These are phyloP conservation scores for Pyrenula aspistea DNA, from an alignment of 495 filamentous ascomycete species.

Conservation along the genomic window DNA sequence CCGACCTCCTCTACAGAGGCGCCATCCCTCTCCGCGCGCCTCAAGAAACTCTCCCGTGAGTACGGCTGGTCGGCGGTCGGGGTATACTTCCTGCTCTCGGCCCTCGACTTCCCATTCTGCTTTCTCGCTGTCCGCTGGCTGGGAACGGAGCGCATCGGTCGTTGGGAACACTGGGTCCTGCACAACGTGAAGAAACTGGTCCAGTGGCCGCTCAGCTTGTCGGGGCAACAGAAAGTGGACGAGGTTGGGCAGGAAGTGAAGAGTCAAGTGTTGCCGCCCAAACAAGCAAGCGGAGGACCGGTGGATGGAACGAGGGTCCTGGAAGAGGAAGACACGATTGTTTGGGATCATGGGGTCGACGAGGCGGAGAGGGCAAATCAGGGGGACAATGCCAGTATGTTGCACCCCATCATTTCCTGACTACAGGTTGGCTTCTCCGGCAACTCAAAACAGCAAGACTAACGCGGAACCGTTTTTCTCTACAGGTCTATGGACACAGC, in stretches of 20 bases:
- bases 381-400: slow-evolving; percentile 42
- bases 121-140: slow-evolving; percentile 74
- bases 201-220: slow-evolving; percentile 1
- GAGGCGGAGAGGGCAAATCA: slow-evolving; percentile 23
- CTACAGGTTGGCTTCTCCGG: no score
- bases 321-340: slow-evolving; percentile 3
- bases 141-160: slow-evolving; percentile 75
- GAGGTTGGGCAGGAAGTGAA: slow-evolving; percentile 1
- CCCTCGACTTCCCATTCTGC: slow-evolving; percentile 90
- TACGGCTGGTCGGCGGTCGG: slow-evolving; percentile 94
- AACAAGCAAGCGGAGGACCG: background rate
- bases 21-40: slow-evolving; percentile 49
- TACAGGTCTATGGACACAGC: slow-evolving; percentile 69
- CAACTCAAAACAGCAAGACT: background rate
- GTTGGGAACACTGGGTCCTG: slow-evolving; percentile 37
- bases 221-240: background rate
- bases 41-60: slow-evolving; percentile 78
- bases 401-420: background rate
- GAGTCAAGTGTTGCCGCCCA: slow-evolving; percentile 2
- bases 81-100: slow-evolving; percentile 72
- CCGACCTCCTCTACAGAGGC: slow-evolving; percentile 9
- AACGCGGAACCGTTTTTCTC: background rate
- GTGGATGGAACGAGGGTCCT: slow-evolving; percentile 6
- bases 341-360: slow-evolving; percentile 13
- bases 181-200: slow-evolving; percentile 19